A percentile compares a stretch with the other conserved stretches of the same genome.
These are phyloP conservation scores for Pythium plurisporium DNA, from an alignment of 352 stramenopile genomes.

Conservation along the genomic window DNA sequence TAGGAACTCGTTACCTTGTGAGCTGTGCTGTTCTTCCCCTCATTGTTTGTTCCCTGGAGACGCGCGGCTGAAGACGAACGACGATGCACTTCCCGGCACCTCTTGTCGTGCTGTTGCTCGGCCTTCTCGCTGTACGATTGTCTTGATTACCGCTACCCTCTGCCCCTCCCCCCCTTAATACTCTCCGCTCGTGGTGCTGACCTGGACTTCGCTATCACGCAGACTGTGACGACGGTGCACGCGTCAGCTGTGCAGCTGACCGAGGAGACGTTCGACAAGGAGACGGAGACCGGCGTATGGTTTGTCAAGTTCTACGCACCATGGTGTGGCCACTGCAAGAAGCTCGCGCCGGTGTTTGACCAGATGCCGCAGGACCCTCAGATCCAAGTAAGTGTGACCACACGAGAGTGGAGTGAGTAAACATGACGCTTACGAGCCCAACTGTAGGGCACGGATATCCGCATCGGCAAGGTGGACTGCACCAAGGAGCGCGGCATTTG, in stretches of 20 bases:
- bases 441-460: conserved; percentile 33
- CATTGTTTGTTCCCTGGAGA: background rate
- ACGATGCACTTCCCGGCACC: conserved; percentile 15
- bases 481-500: conserved; percentile 68
- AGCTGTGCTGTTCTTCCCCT: background rate
- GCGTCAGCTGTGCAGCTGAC: conserved; percentile 18
- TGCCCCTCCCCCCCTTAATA: background rate
- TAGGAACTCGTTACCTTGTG: too few species aligned
- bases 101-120: conserved; percentile 20
- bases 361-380: conserved; percentile 38
- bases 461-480: conserved; percentile 75
- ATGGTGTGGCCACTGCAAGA: conserved; percentile 85
- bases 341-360: conserved; percentile 61
- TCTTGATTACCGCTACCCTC: background rate
- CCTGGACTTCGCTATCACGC: background rate
- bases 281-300: conserved; percentile 54
- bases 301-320: conserved; percentile 85
- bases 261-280: conserved; percentile 44
- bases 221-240: conserved; percentile 6
- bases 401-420: background rate
- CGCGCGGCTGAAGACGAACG: conserved; percentile 6
- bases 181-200: background rate
- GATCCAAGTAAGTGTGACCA: conserved; percentile 23
- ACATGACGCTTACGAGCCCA: too few species aligned
- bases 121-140: conserved; percentile 1